These are phyloP conservation scores for Spizellomyces sp. DNA, from an alignment of 192 early-diverging fungal species.

Conservation along the genomic window DNA sequence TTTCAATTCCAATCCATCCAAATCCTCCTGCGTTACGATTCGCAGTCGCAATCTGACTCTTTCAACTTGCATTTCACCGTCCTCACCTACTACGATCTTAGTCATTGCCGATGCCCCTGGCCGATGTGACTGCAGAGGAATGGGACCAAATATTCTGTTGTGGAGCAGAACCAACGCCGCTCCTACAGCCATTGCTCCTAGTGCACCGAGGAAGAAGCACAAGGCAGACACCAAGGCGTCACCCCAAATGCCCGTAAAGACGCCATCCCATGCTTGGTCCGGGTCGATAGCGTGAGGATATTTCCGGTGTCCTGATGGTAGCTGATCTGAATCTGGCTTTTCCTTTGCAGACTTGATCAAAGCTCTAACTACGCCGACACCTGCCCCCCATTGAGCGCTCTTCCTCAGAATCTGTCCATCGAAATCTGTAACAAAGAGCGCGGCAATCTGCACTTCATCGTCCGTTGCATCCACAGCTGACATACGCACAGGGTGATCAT, in stretches of 20 bases:
- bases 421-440: conserved; percentile 38
- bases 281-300: conserved; percentile 3
- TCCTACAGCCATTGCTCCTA: conserved; percentile 17
- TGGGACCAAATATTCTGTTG: conserved; percentile 11
- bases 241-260: neutral
- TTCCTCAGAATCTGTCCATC: conserved; percentile 23
- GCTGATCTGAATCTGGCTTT: neutral
- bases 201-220: conserved; percentile 15
- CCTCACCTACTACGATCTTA: neutral
- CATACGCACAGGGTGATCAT: conserved; percentile 42
- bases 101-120: neutral
- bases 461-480: conserved; percentile 10
- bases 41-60: conserved; percentile 24
- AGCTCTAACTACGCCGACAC: neutral
- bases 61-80: conserved; percentile 31
- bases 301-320: neutral
- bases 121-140: neutral
- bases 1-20: conserved; percentile 6
- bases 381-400: neutral
- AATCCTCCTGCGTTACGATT: conserved; percentile 28
- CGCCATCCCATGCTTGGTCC: conserved; percentile 7
- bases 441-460: conserved; percentile 12
- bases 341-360: neutral
- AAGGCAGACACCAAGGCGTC: conserved; percentile 12
- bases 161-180: conserved; percentile 23